Evolutionary conservation across 345 rosid genomes (phyloP).

Genomic region (Eucalyptus brandiana): DNA sequence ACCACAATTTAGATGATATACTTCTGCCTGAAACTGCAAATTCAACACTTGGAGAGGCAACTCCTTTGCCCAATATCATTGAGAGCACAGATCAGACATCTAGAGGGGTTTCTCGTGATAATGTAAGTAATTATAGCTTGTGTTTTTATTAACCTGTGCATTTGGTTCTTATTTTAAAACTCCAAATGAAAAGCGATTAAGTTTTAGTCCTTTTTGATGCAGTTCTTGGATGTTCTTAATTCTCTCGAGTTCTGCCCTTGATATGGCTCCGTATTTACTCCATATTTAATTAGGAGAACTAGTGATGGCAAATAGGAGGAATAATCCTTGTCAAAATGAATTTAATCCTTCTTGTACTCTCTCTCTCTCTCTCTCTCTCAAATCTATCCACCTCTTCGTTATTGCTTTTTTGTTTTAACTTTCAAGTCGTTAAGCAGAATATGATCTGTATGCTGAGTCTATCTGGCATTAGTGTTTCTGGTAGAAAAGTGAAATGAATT

Average conservation of each 20-base stretch:
- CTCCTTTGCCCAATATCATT: conserved; percentile 19
- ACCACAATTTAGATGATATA: background rate
- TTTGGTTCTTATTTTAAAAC: background rate
- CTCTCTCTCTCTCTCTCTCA: background rate
- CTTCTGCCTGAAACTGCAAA: conserved; percentile 24
- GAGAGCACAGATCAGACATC: conserved; percentile 6
- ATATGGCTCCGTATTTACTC: background rate
- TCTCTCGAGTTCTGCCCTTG: background rate
- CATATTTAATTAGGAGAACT: background rate
- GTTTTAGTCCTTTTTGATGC: background rate
- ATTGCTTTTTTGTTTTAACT: background rate
- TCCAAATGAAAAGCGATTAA: background rate
- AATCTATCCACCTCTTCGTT: background rate
- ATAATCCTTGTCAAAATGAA: background rate
- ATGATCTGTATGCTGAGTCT: background rate
- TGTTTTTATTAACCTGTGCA: background rate
- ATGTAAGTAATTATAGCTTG: conserved; percentile 15
- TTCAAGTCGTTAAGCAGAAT: background rate
- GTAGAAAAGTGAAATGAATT: background rate
- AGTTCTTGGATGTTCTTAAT: background rate
- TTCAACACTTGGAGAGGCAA: conserved; percentile 21
- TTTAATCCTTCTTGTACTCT: background rate
- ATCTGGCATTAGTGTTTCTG: background rate
- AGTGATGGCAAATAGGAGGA: background rate
- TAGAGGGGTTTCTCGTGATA: conserved; percentile 10